Percentiles rank a stretch among this genome's conserved stretches.
phyloP scores from a whole-genome alignment of 305 asterid genomes.

The Euphrasia arctica region DNA sequence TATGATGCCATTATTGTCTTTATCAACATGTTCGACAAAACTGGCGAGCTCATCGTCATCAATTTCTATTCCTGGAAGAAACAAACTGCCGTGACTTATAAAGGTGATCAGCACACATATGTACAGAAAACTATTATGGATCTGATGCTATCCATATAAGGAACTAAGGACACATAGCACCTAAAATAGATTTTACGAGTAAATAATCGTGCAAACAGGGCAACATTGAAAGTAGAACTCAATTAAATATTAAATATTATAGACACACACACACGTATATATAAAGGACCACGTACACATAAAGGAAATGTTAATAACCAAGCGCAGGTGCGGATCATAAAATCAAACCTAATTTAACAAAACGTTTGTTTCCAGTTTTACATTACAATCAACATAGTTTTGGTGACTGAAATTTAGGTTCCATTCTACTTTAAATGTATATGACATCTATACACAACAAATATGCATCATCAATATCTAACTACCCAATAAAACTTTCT shows the following conservation, averaged over 20 bases:
- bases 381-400: background rate
- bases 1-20: slow-evolving; percentile 91
- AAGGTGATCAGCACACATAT: slow-evolving; percentile 32
- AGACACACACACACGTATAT: too few species aligned
- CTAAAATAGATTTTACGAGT: background rate
- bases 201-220: slow-evolving; percentile 2
- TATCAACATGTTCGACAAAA: slow-evolving; percentile 95
- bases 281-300: slow-evolving; percentile 1
- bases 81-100: slow-evolving; percentile 65
- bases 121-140: background rate
- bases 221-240: background rate
- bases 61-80: slow-evolving; percentile 88
- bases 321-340: too few species aligned
- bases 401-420: background rate
- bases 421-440: background rate
- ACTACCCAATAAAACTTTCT: slow-evolving; percentile 5
- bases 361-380: background rate
- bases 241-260: background rate
- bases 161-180: slow-evolving; percentile 19
- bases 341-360: background rate
- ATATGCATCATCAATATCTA: background rate
- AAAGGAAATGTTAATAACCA: background rate
- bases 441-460: background rate
- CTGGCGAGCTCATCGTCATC: slow-evolving; percentile 92
- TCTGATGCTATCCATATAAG: slow-evolving; percentile 10